Percentiles rank a stretch among this genome's conserved stretches.
Conservation (phyloP, 2,329 filamentous ascomycete genomes). For the Claviceps digitariae region DNA sequence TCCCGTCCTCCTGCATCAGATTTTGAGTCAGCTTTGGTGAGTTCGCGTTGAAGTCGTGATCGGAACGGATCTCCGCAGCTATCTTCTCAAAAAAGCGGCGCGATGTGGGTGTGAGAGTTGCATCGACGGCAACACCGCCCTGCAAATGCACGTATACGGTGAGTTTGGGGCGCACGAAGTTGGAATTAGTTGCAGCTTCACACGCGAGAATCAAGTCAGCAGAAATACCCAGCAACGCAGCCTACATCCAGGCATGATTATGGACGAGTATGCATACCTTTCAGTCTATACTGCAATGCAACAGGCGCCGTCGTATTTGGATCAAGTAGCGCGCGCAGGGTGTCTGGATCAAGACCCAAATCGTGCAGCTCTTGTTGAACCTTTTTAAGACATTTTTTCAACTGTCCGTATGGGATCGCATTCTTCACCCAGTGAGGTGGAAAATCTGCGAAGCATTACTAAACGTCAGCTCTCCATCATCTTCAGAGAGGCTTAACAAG, state of each 20-base stretch:
- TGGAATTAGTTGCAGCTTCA: constrained; percentile 24
- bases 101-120: constrained; percentile 51
- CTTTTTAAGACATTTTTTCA: constrained; percentile 82
- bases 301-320: constrained; percentile 32
- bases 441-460: constrained; percentile 36
- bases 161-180: constrained; percentile 50
- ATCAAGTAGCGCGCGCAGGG: constrained; percentile 50
- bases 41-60: neutral
- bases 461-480: neutral
- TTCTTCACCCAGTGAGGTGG: constrained; percentile 58
- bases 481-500: neutral
- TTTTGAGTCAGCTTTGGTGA: neutral
- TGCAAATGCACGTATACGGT: constrained; percentile 55
- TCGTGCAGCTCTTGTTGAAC: constrained; percentile 57
- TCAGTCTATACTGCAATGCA: constrained; percentile 41
- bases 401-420: constrained; percentile 69
- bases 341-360: constrained; percentile 59
- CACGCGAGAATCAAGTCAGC: neutral
- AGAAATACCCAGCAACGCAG: neutral
- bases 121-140: constrained; percentile 55
- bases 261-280: constrained; percentile 22
- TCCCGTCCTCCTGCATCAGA: neutral
- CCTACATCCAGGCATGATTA: neutral
- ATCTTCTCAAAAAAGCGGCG: constrained; percentile 49
- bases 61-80: constrained; percentile 27